Evolutionary conservation across 192 early-diverging fungal species (phyloP).

Genomic region (Haplosporangium gracile): DNA sequence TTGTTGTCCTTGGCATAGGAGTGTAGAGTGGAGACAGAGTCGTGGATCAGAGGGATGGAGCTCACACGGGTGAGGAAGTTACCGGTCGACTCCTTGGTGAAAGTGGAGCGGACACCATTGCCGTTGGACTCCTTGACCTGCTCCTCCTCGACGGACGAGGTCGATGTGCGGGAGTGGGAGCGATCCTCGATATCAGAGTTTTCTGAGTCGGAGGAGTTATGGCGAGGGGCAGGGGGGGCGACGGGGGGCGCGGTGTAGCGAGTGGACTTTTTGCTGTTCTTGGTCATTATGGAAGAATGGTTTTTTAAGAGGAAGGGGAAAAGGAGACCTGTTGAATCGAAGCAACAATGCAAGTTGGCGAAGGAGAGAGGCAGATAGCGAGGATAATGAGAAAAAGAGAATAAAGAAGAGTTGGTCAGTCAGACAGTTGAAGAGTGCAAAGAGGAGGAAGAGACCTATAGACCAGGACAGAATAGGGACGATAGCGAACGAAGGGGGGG

Average conservation of each 20-base stretch:
- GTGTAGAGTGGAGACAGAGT: slow-evolving; percentile 62
- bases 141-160: slow-evolving; percentile 65
- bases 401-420: neutral
- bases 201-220: slow-evolving; percentile 49
- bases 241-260: slow-evolving; percentile 7
- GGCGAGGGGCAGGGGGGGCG: slow-evolving; percentile 16
- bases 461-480: neutral
- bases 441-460: neutral
- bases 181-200: slow-evolving; percentile 39
- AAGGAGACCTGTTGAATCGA: neutral
- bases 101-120: slow-evolving; percentile 19
- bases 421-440: neutral
- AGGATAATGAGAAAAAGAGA: neutral
- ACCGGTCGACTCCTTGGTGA: neutral
- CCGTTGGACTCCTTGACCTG: slow-evolving; percentile 51
- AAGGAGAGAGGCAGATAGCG: neutral
- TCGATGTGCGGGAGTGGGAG: slow-evolving; percentile 67
- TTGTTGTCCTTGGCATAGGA: slow-evolving; percentile 59
- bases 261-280: slow-evolving; percentile 12
- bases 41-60: slow-evolving; percentile 67
- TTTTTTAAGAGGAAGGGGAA: neutral
- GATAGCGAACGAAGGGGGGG: neutral
- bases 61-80: slow-evolving; percentile 57
- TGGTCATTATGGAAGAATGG: slow-evolving; percentile 41
- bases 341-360: slow-evolving; percentile 1